Evolutionary conservation across 495 filamentous ascomycete species (phyloP).

Genomic region (Xanthoparmelia taractica): DNA sequence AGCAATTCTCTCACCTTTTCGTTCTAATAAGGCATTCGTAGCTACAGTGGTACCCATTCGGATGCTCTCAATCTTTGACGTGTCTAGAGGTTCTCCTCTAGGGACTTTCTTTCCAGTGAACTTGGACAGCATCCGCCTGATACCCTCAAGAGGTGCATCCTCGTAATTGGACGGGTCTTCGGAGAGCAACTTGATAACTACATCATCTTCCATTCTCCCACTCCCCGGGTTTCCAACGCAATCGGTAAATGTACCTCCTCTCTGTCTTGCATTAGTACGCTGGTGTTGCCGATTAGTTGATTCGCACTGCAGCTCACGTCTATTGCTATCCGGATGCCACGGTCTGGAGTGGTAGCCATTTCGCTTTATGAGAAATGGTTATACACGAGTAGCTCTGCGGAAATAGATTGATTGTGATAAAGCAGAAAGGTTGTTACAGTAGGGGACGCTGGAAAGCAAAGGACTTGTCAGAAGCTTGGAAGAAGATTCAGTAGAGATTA

Average conservation of each 20-base stretch:
- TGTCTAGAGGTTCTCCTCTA: slow-evolving; percentile 74
- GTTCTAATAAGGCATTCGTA: slow-evolving; percentile 84
- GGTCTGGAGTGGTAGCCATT: slow-evolving; percentile 22
- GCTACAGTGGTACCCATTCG: slow-evolving; percentile 89
- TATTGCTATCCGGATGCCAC: slow-evolving; percentile 29
- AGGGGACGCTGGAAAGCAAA: neutral
- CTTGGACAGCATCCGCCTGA: slow-evolving; percentile 77
- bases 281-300: neutral
- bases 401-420: neutral
- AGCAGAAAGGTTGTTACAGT: neutral
- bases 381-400: neutral
- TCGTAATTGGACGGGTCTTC: slow-evolving; percentile 82
- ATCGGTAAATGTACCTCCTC: slow-evolving; percentile 67
- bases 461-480: neutral
- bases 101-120: slow-evolving; percentile 71
- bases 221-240: slow-evolving; percentile 57
- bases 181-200: slow-evolving; percentile 84
- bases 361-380: neutral
- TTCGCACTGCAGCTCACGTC: slow-evolving; percentile 20
- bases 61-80: slow-evolving; percentile 73
- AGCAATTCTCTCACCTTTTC: slow-evolving; percentile 88
- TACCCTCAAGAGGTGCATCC: slow-evolving; percentile 85
- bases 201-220: slow-evolving; percentile 54
- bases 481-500: neutral
- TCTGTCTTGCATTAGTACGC: slow-evolving; percentile 31